Conservation (phyloP, 495 filamentous ascomycete species). For the Viridothelium virens region DNA sequence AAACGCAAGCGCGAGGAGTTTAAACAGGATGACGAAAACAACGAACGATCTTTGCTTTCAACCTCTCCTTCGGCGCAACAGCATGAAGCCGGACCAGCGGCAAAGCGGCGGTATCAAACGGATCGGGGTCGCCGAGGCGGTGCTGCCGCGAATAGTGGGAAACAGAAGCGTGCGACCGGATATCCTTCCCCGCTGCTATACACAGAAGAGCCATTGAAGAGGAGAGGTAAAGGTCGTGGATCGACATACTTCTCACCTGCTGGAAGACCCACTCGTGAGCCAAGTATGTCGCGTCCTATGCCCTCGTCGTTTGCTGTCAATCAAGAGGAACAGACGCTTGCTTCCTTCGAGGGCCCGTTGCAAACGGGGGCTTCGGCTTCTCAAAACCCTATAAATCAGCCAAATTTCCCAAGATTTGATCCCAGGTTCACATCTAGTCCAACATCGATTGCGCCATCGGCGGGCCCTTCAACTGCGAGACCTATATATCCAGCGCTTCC, state of each 20-base stretch:
- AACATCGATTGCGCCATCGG: neutral
- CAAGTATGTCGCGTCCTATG: neutral
- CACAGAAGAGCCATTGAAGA: neutral
- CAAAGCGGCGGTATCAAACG: neutral
- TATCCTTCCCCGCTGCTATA: neutral
- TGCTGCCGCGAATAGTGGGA: neutral
- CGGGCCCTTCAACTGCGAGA: neutral
- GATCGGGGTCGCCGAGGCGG: neutral
- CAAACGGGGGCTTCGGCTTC: neutral
- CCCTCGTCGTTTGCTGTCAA: neutral
- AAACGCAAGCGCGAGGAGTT: neutral
- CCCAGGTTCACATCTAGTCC: neutral
- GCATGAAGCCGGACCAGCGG: neutral
- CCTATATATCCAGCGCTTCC: neutral
- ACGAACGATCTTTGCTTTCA: constrained; percentile 22
- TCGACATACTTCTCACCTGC: neutral
- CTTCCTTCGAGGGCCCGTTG: neutral
- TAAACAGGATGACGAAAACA: constrained; percentile 23
- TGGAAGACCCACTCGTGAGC: neutral
- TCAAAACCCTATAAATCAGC: neutral
- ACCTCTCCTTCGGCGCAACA: neutral
- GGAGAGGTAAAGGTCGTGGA: neutral
- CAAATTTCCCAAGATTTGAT: neutral
- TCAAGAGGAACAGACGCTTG: neutral
- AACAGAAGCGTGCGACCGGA: neutral